Evolutionary conservation across 805 yeast species (phyloP).

Genomic region (Zygosaccharomyces bailii): DNA sequence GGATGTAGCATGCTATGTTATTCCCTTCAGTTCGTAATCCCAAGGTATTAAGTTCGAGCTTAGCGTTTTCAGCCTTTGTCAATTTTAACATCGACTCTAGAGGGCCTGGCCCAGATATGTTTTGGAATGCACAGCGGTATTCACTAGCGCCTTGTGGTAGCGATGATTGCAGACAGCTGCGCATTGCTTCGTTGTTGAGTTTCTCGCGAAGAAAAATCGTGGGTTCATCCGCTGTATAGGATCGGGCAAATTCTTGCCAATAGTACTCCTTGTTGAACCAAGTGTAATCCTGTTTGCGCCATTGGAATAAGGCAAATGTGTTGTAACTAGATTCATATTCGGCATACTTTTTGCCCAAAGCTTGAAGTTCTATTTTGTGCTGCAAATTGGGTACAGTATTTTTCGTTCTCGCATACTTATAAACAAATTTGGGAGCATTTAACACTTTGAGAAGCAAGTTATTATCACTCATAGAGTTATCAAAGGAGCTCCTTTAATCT

Average conservation of each 20-base stretch:
- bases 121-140: constrained; percentile 13
- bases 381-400: constrained; percentile 3
- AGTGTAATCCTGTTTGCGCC: constrained; percentile 6
- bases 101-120: constrained; percentile 5
- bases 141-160: constrained; percentile 1
- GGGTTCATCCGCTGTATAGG: not conserved
- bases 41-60: constrained; percentile 10
- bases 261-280: constrained; percentile 9
- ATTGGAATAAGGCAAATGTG: constrained; percentile 19
- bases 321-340: constrained; percentile 13
- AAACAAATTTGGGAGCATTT: constrained; percentile 13
- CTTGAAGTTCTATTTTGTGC: constrained; percentile 2
- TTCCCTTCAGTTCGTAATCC: constrained; percentile 11
- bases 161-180: constrained; percentile 8
- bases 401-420: constrained; percentile 4
- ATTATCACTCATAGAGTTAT: not conserved
- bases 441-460: constrained; percentile 6
- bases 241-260: constrained; percentile 14
- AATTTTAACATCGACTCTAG: constrained; percentile 8
- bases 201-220: constrained; percentile 8
- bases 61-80: not conserved
- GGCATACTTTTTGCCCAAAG: constrained; percentile 10
- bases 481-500: not conserved
- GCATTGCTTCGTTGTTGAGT: constrained; percentile 9
- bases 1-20: constrained; percentile 15